Conservation (phyloP, 345 rosid species). For the Citrus trifoliata region DNA sequence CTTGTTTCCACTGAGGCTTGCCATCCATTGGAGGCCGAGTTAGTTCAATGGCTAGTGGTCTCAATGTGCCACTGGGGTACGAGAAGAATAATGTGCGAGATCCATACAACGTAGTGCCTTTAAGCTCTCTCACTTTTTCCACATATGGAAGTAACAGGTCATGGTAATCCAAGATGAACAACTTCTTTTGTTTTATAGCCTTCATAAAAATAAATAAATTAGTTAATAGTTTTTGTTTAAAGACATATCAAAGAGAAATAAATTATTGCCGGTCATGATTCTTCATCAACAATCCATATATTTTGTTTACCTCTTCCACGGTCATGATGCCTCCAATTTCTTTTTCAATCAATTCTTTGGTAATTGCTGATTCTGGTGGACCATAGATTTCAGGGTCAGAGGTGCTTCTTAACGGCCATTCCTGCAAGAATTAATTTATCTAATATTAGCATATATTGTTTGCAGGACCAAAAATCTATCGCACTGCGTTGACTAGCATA, state of each 20-base stretch:
- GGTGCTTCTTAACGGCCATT: constrained; percentile 78
- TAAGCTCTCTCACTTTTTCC: constrained; percentile 49
- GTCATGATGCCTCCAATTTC: constrained; percentile 56
- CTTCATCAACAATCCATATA: not conserved
- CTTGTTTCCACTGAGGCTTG: constrained; percentile 66
- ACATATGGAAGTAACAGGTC: constrained; percentile 65
- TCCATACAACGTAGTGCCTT: constrained; percentile 53
- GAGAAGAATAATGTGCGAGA: constrained; percentile 67
- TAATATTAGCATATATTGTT: too few species aligned
- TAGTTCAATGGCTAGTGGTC: constrained; percentile 65
- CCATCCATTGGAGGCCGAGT: constrained; percentile 55
- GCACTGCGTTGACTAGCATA: too few species aligned
- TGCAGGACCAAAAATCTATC: too few species aligned
- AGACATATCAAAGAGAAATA: not conserved
- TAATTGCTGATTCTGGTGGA: constrained; percentile 59
- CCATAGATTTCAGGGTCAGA: constrained; percentile 69
- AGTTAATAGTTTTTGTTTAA: not conserved
- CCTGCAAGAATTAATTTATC: constrained; percentile 31
- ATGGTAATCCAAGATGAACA: constrained; percentile 61
- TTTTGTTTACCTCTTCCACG: constrained; percentile 39
- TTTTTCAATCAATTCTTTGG: constrained; percentile 44
- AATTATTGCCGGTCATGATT: not conserved
- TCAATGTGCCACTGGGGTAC: constrained; percentile 44
- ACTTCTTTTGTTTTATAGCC: constrained; percentile 52
- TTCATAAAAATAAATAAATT: constrained; percentile 6